Evolutionary conservation across 1,284 basidiomycete genomes (phyloP), one percentile per base, ranked within the genome.

Genomic region (Naganishia sp.): DNA sequence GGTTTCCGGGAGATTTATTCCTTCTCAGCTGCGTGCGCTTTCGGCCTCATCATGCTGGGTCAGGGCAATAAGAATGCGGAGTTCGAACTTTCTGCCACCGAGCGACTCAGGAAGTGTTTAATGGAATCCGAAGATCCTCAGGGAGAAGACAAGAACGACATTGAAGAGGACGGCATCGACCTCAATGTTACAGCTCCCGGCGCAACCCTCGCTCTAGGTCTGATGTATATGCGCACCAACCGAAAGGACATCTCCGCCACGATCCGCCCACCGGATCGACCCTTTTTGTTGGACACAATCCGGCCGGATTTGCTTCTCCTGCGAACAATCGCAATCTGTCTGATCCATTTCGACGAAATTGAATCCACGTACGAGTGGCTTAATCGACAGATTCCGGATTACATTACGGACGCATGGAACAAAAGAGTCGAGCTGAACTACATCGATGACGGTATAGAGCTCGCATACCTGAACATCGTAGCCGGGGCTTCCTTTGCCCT

Each of bases 31-130:
- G 91, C 90, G 4, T 84, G 97, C 50, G 88, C 90, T 0, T 96
- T 96, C 74, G 96, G 96, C 0, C 89, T 97, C 84, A 90, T 96
- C 77, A 94, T 97, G 88, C 85, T 99, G 6, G 94, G 92, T 7
- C 89, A 88, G 71, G 93, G 93, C 0, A 75, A 75, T 52, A 28
- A 47, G 35, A 63, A 67, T 50, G 46, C 50, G 18, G 74, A 77
- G 42, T 90, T 90, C 1, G 92, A 94, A 72, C 79, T 87, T 67
- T 82, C 83, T 17, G 82, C 91, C 67, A 79, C 93, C 18, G 82
- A 85, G 28, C 84, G 87, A 18, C 78, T 94, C 43, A 85, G 85
- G 39, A 77, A 85, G 18, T 84, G 91, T 42, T 85, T 94, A 56
- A 87, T 90, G 64, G 90, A 91, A 17, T 87, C 90, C 73, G 43